A percentile compares a stretch with the other conserved stretches of the same genome.
phyloP scores from a whole-genome alignment of 345 rosid species.

The Gynandropsis gynandra region DNA sequence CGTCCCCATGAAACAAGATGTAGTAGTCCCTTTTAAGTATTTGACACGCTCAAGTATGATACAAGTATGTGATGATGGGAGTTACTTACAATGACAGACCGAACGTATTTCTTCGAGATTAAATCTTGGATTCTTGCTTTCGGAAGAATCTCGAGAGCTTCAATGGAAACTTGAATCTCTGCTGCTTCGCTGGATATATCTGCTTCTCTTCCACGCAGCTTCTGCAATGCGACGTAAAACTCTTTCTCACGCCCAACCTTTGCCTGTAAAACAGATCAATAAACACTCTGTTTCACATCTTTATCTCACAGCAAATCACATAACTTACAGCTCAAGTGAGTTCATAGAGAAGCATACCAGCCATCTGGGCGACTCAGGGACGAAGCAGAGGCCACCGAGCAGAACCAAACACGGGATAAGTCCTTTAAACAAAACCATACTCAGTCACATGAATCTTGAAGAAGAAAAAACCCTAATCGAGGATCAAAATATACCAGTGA shows the following conservation, averaged over 20 bases:
- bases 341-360: constrained; percentile 42
- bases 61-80: neutral
- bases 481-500: constrained; percentile 42
- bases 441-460: neutral
- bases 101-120: constrained; percentile 51
- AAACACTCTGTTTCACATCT: neutral
- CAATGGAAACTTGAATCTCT: constrained; percentile 57
- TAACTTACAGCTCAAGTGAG: too few species aligned
- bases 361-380: constrained; percentile 95
- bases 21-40: neutral
- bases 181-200: constrained; percentile 62
- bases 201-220: constrained; percentile 59
- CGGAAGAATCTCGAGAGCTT: constrained; percentile 56
- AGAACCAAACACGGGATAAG: constrained; percentile 61
- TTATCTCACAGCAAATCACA: too few species aligned
- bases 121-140: constrained; percentile 54
- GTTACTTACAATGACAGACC: constrained; percentile 56
- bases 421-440: constrained; percentile 36
- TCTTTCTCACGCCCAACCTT: constrained; percentile 59
- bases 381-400: constrained; percentile 57
- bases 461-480: too few species aligned
- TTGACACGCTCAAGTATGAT: neutral
- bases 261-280: constrained; percentile 40
- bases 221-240: constrained; percentile 52
- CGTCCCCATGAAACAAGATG: constrained; percentile 4